Evolutionary conservation across 2,329 filamentous ascomycete genomes (phyloP), one percentile per base, ranked within the genome.

Genomic region (Thielaviopsis populi): DNA sequence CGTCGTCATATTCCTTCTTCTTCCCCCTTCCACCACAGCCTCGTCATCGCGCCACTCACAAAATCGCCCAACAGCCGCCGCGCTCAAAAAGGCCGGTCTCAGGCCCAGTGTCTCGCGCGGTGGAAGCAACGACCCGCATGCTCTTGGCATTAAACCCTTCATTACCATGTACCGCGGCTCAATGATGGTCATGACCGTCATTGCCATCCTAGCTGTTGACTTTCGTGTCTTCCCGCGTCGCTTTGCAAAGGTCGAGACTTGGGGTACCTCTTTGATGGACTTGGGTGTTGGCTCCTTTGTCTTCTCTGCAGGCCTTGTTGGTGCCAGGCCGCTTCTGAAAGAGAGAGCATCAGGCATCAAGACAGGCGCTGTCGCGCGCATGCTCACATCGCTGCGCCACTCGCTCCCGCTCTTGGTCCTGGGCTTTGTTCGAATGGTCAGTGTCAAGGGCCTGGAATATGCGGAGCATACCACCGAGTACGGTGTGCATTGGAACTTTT

Each of bases 401-500:
- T 89, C 92, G 0, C 74, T 95, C 30, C 92, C 94, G 1, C 79
- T 99, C 4, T 76, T 96, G 22, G 77, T 87, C 1, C 79, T 99
- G 3, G 94, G 94, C 15, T 72, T 94, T 27, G 78, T 95, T 63
- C 84, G 94, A 27, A 80, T 97, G 27, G 83, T 90, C 68, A 95
- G 86, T 69, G 91, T 97, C 71, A 99, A 99, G 75, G 89, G 89
- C 6, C 78, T 96, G 37, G 91, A 97, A 72, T 99, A 99, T 72
- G 91, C 91, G 2, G 94, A 99, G 73, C 94, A 99, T 76, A 90
- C 96, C 65, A 91, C 89, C 15, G 94, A 99, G 72, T 99, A 99
- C 71, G 94, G 94, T 53, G 89, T 99, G 10, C 94, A 99, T 74
- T 99, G 94, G 94, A 99, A 99, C 74, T 99, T 99, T 74, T 99